Conservation (phyloP, 2,329 filamentous ascomycete genomes). For the Fusarium newnesense region DNA sequence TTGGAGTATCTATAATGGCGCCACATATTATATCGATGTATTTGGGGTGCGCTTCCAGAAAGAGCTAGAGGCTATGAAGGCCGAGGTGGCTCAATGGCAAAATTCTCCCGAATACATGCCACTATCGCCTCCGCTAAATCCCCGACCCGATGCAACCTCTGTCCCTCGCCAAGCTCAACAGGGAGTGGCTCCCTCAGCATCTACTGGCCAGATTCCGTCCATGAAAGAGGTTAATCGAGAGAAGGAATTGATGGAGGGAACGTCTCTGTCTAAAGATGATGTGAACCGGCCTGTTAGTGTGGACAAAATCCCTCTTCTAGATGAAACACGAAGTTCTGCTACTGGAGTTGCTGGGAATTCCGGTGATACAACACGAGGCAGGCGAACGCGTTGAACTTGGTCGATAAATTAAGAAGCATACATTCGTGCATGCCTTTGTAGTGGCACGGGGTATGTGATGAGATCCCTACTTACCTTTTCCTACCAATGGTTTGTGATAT, state of each 20-base stretch:
- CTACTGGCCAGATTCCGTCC: conserved; percentile 26
- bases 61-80: conserved; percentile 88
- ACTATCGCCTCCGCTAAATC: conserved; percentile 49
- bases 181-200: conserved; percentile 26
- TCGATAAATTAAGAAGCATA: not conserved
- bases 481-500: not conserved
- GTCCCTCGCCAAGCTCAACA: conserved; percentile 19
- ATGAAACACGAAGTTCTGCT: conserved; percentile 52
- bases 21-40: conserved; percentile 97
- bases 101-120: conserved; percentile 61
- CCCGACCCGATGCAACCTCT: conserved; percentile 41
- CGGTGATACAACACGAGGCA: conserved; percentile 59
- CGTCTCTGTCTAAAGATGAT: conserved; percentile 28
- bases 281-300: conserved; percentile 49
- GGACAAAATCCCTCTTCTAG: conserved; percentile 68
- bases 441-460: not conserved
- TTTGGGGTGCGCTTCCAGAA: conserved; percentile 98
- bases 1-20: conserved; percentile 97
- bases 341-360: conserved; percentile 58
- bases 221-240: conserved; percentile 32
- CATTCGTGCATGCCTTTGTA: not conserved
- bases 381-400: conserved; percentile 50
- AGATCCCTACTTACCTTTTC: not conserved
- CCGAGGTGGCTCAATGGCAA: conserved; percentile 92
- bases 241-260: conserved; percentile 25